These are phyloP conservation scores for Favolaschia claudopus DNA, from an alignment of 768 basidiomycete genomes.

Conservation along the genomic window DNA sequence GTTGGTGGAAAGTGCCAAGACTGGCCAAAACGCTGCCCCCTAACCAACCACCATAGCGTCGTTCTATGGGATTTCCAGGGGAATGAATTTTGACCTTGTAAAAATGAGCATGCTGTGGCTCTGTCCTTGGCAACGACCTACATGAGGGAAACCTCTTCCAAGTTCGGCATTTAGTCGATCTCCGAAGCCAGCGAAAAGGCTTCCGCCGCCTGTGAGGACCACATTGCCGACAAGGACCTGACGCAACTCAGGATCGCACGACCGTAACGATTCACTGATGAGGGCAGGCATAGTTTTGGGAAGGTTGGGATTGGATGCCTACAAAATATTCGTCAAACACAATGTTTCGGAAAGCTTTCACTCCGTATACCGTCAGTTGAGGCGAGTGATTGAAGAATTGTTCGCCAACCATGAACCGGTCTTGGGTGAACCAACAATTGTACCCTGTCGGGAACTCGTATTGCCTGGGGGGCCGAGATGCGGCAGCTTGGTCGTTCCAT, in stretches of 20 bases:
- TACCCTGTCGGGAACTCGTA: constrained; percentile 98
- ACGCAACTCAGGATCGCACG: constrained; percentile 92
- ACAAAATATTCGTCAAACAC: constrained; percentile 9
- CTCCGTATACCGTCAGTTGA: constrained; percentile 54
- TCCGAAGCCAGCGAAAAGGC: constrained; percentile 82
- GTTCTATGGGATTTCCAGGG: constrained; percentile 88
- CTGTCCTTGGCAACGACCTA: constrained; percentile 46
- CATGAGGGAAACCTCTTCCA: constrained; percentile 76
- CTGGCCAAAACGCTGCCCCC: constrained; percentile 96
- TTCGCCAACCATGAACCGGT: constrained; percentile 87
- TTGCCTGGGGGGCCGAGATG: constrained; percentile 62
- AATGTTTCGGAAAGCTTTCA: neutral
- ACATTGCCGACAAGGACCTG: constrained; percentile 91
- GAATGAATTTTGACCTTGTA: constrained; percentile 89
- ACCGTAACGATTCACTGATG: constrained; percentile 77
- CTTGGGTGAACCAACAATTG: constrained; percentile 80
- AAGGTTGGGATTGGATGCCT: constrained; percentile 67
- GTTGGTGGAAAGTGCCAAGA: constrained; percentile 96
- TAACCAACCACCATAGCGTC: constrained; percentile 93
- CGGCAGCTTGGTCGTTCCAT: constrained; percentile 84
- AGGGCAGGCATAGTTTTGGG: constrained; percentile 81
- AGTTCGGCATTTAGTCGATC: constrained; percentile 87
- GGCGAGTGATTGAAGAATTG: constrained; percentile 83
- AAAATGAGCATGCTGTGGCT: constrained; percentile 24
- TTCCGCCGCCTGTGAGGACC: constrained; percentile 95